Evolutionary conservation across 768 basidiomycete genomes (phyloP).

Genomic region (Suillus sp.): DNA sequence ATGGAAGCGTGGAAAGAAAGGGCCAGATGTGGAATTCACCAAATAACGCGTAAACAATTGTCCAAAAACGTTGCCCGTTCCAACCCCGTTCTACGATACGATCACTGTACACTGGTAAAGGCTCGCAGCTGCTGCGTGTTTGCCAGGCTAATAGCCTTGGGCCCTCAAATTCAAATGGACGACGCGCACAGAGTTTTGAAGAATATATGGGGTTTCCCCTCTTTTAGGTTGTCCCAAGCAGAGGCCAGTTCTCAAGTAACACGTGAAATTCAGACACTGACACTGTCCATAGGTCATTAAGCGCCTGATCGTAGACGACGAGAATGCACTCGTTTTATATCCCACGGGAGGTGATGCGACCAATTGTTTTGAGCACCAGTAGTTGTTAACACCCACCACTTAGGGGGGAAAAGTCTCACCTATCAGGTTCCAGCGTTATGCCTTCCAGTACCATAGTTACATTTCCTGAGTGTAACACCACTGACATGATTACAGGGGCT

Average conservation of each 20-base stretch:
- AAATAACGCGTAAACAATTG: neutral
- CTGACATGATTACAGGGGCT: conserved; percentile 21
- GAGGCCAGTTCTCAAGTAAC: conserved; percentile 24
- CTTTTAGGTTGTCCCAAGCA: conserved; percentile 43
- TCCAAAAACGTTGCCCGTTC: no score
- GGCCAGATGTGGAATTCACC: neutral
- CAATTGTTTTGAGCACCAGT: neutral
- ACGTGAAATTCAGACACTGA: neutral
- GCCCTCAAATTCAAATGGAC: conserved; percentile 33
- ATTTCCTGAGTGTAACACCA: neutral
- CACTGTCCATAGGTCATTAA: conserved; percentile 34
- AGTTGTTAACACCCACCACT: conserved; percentile 1
- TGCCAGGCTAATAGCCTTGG: neutral
- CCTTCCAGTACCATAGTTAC: conserved; percentile 27
- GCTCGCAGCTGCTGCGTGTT: neutral
- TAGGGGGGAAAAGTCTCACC: conserved; percentile 42
- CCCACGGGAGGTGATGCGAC: conserved; percentile 39
- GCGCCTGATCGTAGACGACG: conserved; percentile 40
- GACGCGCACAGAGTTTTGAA: conserved; percentile 33
- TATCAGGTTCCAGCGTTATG: conserved; percentile 45
- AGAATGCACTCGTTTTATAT: conserved; percentile 44
- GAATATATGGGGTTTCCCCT: conserved; percentile 38
- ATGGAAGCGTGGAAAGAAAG: no score
- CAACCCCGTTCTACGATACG: no score
- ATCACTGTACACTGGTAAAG: neutral